Evolutionary conservation across 352 stramenopile species (phyloP), one percentile per base, ranked within the genome.

Genomic region (Blastocystis sp.): DNA sequence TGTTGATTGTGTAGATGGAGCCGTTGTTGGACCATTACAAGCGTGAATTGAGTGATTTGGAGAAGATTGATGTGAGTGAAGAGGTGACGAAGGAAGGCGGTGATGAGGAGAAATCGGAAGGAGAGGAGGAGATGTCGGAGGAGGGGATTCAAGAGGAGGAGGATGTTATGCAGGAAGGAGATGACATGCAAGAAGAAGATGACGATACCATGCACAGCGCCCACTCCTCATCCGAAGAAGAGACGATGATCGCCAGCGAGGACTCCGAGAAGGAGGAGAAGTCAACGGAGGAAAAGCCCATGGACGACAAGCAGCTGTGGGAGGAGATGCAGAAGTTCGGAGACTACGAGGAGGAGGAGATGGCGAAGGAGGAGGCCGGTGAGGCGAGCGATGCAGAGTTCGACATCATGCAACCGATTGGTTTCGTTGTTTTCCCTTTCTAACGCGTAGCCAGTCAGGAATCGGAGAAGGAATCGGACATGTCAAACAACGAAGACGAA

Each of bases 321-420:
- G 61, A n/a, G 48, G 21, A 64, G 48, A 71, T 51, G 49, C 71
- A 87, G 6, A 38, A 84, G 24, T 32, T 46, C 48, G 56, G 51
- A 32, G 44, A 86, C 24, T 42, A 44, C 44, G 48, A 81, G n/a
- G 48, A 67, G 14, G 49, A 53, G 21, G 29, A 71, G 18, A 64
- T 44, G 11, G 73, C 24, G 4, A 42, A 67, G 21, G 57, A 67
- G 38, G 57, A 59, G 11, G 51, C 88, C 89, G 14, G 51, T 59
- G 51, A 69, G 38, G 59, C 40, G 7, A 46, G 90, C 65, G 18
- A 89, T 91, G 59, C 90, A 92, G 38, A 90, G 88, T 21, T 34
- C 7, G 51, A 59, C 32, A 18, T 59, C 11, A 59, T 59, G 51
- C 51, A 59, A 59, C 51, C 51, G 18, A 59, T 59, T 14, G 51